Evolutionary conservation across 306 rosid species (phyloP).

Genomic region (Cucumis cinereus): DNA sequence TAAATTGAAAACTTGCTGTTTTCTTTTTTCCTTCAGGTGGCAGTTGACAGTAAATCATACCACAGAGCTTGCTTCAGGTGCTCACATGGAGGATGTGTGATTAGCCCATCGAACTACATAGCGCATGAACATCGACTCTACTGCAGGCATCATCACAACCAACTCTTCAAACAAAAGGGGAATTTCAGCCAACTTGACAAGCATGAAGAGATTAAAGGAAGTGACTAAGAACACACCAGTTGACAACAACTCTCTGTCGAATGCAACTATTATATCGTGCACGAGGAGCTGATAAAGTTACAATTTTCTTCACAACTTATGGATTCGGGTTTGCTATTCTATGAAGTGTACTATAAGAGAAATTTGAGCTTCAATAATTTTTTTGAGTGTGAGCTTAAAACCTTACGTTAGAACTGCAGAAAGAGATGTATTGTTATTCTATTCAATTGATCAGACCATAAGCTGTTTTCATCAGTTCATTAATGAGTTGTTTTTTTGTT

Average conservation of each 20-base stretch:
- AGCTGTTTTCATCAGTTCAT: not conserved
- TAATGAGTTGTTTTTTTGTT: not conserved
- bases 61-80: constrained; percentile 80
- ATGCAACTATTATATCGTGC: not conserved
- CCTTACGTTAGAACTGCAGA: not conserved
- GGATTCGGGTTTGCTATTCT: constrained; percentile 1
- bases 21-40: constrained; percentile 38
- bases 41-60: constrained; percentile 71
- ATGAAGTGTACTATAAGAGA: not conserved
- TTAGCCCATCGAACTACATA: constrained; percentile 83
- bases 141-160: constrained; percentile 85
- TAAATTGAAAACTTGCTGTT: not conserved
- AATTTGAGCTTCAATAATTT: not conserved
- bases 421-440: not conserved
- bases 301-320: not conserved
- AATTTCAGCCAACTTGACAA: constrained; percentile 74
- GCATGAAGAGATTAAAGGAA: constrained; percentile 26
- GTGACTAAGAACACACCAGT: constrained; percentile 26
- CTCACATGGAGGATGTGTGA: constrained; percentile 78
- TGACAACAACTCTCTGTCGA: constrained; percentile 6
- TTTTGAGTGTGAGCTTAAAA: not conserved
- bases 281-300: not conserved
- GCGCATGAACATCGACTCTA: constrained; percentile 82
- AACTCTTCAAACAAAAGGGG: constrained; percentile 85
- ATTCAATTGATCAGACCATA: not conserved